Evolutionary conservation across 148 eudicot species (phyloP), one percentile per base, ranked within the genome.

Genomic region (Dysphania ambrosioides): DNA sequence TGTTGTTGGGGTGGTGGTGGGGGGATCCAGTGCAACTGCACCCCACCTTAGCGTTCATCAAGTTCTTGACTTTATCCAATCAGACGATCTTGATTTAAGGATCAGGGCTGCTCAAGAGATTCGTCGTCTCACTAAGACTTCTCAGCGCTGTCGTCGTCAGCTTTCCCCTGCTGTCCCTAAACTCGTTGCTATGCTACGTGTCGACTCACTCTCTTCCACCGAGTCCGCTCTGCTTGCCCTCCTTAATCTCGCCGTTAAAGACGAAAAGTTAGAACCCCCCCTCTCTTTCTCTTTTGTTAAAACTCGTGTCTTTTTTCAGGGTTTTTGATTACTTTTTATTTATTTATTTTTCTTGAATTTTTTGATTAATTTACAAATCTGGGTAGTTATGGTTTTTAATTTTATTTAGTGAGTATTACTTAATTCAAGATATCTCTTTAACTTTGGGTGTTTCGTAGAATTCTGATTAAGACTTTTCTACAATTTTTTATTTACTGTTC

Each of bases 161-260:
- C 87, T 95, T 72, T 81, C 97, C 30, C 63, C 81, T 64, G 85
- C 99, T 72, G 84, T 96, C 6, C 59, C 74, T 18, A 87, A 88
- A 3, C 97, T 96, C 66, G 94, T 96, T 70, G 81, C 79, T 16
- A 96, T 96, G 97, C 97, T 96, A 79, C 86, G 85, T 24, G 58
- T 72, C 23, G 72, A 76, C 79, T 89, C 91, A 51, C 66, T 75
- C 27, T 78, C 82, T 24, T 81, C 87, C 35, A 79, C 88, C 55
- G 89, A 90, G 77, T 83, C 93, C 13, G 99, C 97, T 11, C 90
- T 96, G 3, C 89, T 89, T 26, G 97, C 99, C 2, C 86, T 96
- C 51, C 97, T 96, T 64, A 96, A 96, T 68, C 97, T 96, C 67
- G 97, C 99, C 70, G 99, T 96, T 66, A 92, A 96, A 78, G 97